Conservation (phyloP, 202 grass and related monocot genomes). For the Alloteropsis angusta region DNA sequence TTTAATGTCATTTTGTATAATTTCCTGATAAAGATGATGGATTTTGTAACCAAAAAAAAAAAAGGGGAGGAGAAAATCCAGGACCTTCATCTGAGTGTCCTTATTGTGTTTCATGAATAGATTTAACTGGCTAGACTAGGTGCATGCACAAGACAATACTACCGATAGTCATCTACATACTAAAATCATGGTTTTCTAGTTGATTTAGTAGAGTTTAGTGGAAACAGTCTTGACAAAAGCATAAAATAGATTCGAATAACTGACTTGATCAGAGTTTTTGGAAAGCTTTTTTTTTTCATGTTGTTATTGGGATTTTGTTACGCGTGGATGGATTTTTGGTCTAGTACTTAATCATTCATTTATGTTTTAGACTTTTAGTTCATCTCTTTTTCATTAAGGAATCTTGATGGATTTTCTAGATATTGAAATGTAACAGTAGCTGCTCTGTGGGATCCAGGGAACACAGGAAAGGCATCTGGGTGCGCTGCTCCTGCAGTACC, state of each 20-base stretch:
- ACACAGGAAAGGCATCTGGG: constrained; percentile 19
- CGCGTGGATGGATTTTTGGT: not conserved
- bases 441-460: constrained; percentile 13
- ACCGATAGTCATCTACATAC: not conserved
- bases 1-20: not conserved
- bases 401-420: not conserved
- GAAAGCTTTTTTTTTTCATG: not conserved
- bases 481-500: constrained; percentile 13
- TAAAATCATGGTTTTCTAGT: not conserved
- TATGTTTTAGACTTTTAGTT: not conserved
- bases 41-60: not conserved
- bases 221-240: not conserved
- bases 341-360: not conserved
- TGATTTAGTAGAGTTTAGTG: not conserved
- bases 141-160: not conserved
- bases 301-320: not conserved
- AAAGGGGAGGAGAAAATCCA: not conserved
- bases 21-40: not conserved
- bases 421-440: constrained; percentile 11
- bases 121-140: not conserved
- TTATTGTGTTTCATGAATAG: not conserved
- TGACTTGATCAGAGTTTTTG: not conserved
- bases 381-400: constrained; percentile 9
- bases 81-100: not conserved
- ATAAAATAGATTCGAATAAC: not conserved